A percentile compares a stretch with the other conserved stretches of the same genome.
phyloP scores from a whole-genome alignment of 805 yeast genomes.

The Sugiyamaella boreocaroliniensis region DNA sequence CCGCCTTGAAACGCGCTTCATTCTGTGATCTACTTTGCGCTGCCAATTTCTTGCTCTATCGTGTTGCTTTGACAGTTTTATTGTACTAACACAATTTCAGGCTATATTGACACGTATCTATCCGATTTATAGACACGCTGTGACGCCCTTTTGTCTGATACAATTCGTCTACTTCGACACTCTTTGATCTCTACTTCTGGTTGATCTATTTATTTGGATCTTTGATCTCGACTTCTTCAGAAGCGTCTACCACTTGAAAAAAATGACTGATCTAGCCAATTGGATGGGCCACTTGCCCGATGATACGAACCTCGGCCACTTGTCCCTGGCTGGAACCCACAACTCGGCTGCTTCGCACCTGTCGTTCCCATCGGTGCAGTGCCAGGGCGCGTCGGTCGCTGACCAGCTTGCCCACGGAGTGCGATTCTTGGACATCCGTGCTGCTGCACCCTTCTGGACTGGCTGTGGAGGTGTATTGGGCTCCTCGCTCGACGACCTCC shows the following conservation, averaged over 20 bases:
- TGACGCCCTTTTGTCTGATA: too few relatives aligned
- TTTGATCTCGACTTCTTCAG: not conserved
- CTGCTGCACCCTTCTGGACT: conserved; percentile 51
- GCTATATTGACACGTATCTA: too few relatives aligned
- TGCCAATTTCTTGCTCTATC: too few relatives aligned
- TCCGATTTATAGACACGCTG: too few relatives aligned
- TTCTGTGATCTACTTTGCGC: too few relatives aligned
- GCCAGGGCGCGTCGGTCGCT: conserved; percentile 56
- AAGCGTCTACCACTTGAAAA: conserved; percentile 51
- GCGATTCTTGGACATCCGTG: conserved; percentile 65
- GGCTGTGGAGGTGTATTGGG: conserved; percentile 34
- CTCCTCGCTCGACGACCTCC: conserved; percentile 36
- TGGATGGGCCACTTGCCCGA: conserved; percentile 56
- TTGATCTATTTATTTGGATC: too few relatives aligned
- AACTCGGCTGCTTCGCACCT: conserved; percentile 67
- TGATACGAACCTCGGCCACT: conserved; percentile 42
- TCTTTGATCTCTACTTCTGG: too few relatives aligned
- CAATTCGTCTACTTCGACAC: too few relatives aligned
- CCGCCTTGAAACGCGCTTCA: too few relatives aligned
- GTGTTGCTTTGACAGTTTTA: too few relatives aligned
- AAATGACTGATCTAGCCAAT: conserved; percentile 21
- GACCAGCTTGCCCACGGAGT: conserved; percentile 67
- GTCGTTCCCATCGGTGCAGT: conserved; percentile 69
- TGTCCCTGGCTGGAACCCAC: conserved; percentile 81
- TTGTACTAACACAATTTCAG: too few relatives aligned